Base-by-base conservation (phyloP, 2,329 filamentous ascomycete genomes). In the Tricladium varicosporioides region DNA sequence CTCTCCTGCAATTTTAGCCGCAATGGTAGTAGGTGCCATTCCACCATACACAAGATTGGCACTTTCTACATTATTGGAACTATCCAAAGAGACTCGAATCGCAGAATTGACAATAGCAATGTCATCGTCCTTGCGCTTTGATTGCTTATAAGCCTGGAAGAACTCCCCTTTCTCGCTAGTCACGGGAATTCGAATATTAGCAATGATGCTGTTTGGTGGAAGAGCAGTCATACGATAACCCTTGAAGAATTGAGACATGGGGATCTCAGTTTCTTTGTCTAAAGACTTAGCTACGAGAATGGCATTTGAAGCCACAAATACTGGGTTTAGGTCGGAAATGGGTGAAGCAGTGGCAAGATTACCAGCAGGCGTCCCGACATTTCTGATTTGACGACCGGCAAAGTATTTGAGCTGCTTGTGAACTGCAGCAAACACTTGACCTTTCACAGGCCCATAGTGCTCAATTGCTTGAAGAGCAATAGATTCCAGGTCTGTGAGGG, bases 91-190 rank as follows among this genome's bases (percentile, higher is more conserved):
- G 5, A 97, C 80, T 36, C 91, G 84, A 56, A 97, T 74, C 1
- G 93, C 92, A 27, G 89, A 86, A 49, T 95, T 97, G 19, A 97
- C 94, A 66, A 99, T 97, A 1, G 94, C 94, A 70, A 99, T 97
- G 70, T 99, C 94, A 67, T 99, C 94, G 67, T 99, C 94, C 70
- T 97, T 97, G 63, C 94, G 80, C 78, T 99, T 99, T 0, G 94
- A 86, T 72, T 97, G 93, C 74, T 99, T 99, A 74, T 97, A 97
- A 1, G 93, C 87, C 45, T 89, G 83, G 71, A 96, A 88, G 69
- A 87, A 91, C 70, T 97, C 94, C 2, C 89, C 87, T 66, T 87
- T 88, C 53, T 85, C 80, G 2, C 79, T 79, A 0, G 89, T 88
- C 2, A 89, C 76, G 0, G 94, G 94, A 46, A 99, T 91, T n/a